These are phyloP conservation scores for Neurospora tetrasperma DNA, from an alignment of 495 filamentous ascomycete genomes.

Conservation along the genomic window DNA sequence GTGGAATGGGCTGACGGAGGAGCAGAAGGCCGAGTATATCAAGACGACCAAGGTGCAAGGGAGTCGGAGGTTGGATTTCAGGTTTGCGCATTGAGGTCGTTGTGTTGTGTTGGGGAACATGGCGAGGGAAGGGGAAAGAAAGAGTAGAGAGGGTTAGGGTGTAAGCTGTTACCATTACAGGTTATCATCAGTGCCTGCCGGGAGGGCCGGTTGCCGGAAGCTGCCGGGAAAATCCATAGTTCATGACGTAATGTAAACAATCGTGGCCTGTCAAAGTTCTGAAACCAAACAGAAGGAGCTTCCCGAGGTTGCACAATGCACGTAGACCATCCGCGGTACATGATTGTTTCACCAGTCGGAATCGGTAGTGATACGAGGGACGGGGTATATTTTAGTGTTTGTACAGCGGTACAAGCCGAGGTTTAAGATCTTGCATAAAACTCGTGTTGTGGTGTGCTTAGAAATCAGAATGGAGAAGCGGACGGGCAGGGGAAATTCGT, in stretches of 20 bases:
- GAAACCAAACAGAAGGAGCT: neutral
- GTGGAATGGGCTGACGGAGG: slow-evolving; percentile 31
- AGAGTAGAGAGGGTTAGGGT: neutral
- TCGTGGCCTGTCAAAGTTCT: neutral
- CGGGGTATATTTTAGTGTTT: neutral
- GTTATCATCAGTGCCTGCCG: too few species aligned
- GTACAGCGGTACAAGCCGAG: neutral
- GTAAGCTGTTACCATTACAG: neutral
- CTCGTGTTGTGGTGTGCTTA: neutral
- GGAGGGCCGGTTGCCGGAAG: too few species aligned
- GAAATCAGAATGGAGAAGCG: neutral
- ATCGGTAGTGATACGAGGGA: neutral
- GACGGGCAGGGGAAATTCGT: neutral
- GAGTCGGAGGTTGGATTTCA: slow-evolving; percentile 36
- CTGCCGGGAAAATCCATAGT: neutral
- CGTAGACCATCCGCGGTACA: too few species aligned
- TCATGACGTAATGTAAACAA: neutral
- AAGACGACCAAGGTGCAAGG: slow-evolving; percentile 28
- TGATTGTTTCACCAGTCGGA: neutral
- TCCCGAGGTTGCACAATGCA: too few species aligned
- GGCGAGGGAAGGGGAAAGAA: neutral
- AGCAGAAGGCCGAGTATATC: slow-evolving; percentile 30
- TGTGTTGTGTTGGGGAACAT: neutral
- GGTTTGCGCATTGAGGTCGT: slow-evolving; percentile 25
- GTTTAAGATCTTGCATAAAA: neutral